These are phyloP conservation scores for Penicillium cataractarum DNA, from an alignment of 495 filamentous ascomycete species.

Conservation along the genomic window DNA sequence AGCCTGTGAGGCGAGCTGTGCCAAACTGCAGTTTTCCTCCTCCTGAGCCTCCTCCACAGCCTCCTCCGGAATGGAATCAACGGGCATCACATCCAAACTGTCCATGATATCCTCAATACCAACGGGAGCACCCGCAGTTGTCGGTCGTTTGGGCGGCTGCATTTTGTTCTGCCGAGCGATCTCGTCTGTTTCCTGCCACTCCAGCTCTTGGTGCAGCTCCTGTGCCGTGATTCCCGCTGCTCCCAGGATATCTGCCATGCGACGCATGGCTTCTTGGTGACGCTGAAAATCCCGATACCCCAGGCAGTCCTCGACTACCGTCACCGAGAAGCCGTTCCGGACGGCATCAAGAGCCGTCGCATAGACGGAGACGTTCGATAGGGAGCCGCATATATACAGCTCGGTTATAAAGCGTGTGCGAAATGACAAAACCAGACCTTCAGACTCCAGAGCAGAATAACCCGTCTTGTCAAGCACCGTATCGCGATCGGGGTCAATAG, in stretches of 20 bases:
- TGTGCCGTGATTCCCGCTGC: constrained; percentile 64
- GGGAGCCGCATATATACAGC: constrained; percentile 87
- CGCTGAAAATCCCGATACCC: constrained; percentile 75
- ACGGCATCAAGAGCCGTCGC: constrained; percentile 93
- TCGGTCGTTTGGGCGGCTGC: constrained; percentile 21
- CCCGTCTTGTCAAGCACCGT: constrained; percentile 74
- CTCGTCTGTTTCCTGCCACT: constrained; percentile 49
- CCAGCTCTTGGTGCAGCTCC: constrained; percentile 59
- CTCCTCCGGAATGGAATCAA: constrained; percentile 20
- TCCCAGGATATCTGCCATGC: constrained; percentile 76
- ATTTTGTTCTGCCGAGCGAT: constrained; percentile 35
- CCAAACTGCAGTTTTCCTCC: constrained; percentile 25
- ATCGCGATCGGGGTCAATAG: constrained; percentile 62
- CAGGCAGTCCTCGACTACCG: constrained; percentile 85
- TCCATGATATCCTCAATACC: constrained; percentile 47
- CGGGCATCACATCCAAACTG: constrained; percentile 34
- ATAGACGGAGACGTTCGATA: constrained; percentile 87
- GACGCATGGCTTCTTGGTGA: constrained; percentile 74
- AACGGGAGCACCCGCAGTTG: constrained; percentile 18
- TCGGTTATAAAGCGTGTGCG: constrained; percentile 83
- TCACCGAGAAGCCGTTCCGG: constrained; percentile 80
- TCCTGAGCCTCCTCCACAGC: constrained; percentile 24
- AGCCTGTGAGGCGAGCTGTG: constrained; percentile 27
- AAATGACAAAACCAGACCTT: constrained; percentile 68
- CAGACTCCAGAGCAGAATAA: constrained; percentile 86